Evolutionary conservation across 768 basidiomycete genomes (phyloP), one percentile per base, ranked within the genome.

Genomic region (Pholiota microspora): DNA sequence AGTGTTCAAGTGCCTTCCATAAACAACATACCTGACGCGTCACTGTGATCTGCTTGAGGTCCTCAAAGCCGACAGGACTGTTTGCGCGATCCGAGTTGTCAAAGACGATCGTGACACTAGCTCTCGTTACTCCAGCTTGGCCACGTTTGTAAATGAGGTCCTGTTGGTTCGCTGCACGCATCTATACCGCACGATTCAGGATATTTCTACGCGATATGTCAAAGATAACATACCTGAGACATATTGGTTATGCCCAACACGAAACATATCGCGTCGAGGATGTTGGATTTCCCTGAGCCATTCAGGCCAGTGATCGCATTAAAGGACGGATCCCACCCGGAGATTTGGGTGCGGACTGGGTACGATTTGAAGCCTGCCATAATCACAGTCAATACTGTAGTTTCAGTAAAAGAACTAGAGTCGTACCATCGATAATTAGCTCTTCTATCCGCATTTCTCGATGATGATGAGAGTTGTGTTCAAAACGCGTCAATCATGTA

Each of bases 111-210:
- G 97, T 98, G 2, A 99, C 97, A 59, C 92, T 95, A 3, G 97
- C 97, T 76, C 96, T 95, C 9, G 92, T 93, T 56, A 98, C 79
- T 8, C 97, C 97, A 18, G 97, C 95, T 70, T 98, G 95, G 0
- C 97, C 97, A 32, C 97, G 89, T 71, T 99, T 99, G 81, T 99
- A 99, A 53, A 99, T 98, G 62, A 99, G 84, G 68, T 99, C 97
- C 69, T 94, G 90, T 66, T 97, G 90, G 72, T 98, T 98, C 59
- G 89, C 81, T 13, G 92, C 94, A 48, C 94, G 91, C 83, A 97
- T 93, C 93, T 94, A 60, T 21, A 53, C 48, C 62, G 56, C 53
- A 57, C 61, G 49, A 36, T 60, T 47, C 24, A 45, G n/a, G 21
- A 2, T 15, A 13, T 32, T 23, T 35, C 32, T 13, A 45, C 15